Base-by-base conservation (phyloP, 331 rosid genomes). In the Quercus phellos region DNA sequence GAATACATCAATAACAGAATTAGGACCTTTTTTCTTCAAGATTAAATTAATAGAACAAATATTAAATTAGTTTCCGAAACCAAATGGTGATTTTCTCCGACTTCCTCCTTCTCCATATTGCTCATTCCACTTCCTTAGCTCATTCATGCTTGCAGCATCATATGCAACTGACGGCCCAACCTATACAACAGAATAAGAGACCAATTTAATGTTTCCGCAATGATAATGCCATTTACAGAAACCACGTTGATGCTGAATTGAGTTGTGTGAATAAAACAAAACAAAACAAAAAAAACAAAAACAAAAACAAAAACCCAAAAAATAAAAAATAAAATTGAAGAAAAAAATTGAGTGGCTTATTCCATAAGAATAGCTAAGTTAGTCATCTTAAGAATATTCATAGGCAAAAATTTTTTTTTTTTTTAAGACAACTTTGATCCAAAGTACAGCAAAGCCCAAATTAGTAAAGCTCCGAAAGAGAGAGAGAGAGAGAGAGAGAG, bases 91-190 rank as follows among this genome's bases (percentile, higher is more conserved):
- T 81, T 90, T 95, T 66, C 87, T 83, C 88, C 99, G 85, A 80
- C 90, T 95, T 63, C 99, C 99, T 5, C 94, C 97, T 85, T 95
- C 99, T 5, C 99, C 99, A 2, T 95, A 95, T 88, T 90, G 94
- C 74, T 95, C 99, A 51, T 91, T 95, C 99, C 99, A 95, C 80
- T 95, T 95, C 84, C 99, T 87, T 74, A 95, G 82, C 78, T 92
- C 99, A 61, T 88, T 95, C 98, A 95, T 93, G 86, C 92, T 95
- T 14, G 96, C 69, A 46, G 99, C 99, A 75, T 95, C 98, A 22
- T 89, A 93, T 9, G 97, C 94, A 72, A 95, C 91, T 1, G 99
- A 95, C 55, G 99, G 98, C 30, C 99, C 98, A 17, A 95, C 99
- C 99, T 95, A 56, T 61, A 78, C 18, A 54, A 35, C 27, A 56